phyloP scores from a whole-genome alignment of 306 rosid species.

The Corylus heterophylla region DNA sequence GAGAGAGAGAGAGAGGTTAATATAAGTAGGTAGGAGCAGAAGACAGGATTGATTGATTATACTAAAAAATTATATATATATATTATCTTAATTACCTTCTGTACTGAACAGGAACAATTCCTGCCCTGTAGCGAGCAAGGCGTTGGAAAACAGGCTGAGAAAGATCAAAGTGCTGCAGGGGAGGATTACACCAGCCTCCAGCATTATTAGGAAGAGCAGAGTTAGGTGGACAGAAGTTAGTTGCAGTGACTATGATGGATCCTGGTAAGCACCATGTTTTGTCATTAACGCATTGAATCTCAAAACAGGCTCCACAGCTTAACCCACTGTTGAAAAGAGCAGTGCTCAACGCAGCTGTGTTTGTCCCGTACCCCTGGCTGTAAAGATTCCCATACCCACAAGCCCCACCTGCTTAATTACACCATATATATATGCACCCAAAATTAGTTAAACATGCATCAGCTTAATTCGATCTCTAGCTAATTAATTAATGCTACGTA shows the following conservation, averaged over 20 bases:
- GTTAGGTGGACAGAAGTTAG: slow-evolving; percentile 13
- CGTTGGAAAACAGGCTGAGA: neutral
- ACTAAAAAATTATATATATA: neutral
- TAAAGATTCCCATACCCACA: slow-evolving; percentile 38
- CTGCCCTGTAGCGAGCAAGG: neutral
- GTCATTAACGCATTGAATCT: slow-evolving; percentile 29
- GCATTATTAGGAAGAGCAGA: neutral
- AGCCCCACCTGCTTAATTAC: slow-evolving; percentile 20
- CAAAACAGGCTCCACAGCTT: slow-evolving; percentile 28
- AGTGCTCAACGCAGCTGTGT: slow-evolving; percentile 38
- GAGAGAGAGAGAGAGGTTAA: too few relatives aligned
- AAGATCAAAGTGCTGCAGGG: slow-evolving; percentile 8
- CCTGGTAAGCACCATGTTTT: slow-evolving; percentile 26
- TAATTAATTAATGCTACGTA: too few relatives aligned
- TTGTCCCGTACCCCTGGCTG: slow-evolving; percentile 35
- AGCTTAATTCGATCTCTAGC: too few relatives aligned
- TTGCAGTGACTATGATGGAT: slow-evolving; percentile 23
- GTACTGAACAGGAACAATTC: slow-evolving; percentile 5
- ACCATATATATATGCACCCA: neutral
- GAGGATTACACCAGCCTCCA: slow-evolving; percentile 14
- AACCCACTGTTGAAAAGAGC: slow-evolving; percentile 24
- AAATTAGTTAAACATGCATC: too few relatives aligned
- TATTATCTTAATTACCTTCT: neutral
- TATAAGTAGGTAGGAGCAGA: too few relatives aligned
- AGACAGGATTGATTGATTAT: too few relatives aligned